Evolutionary conservation across 2,329 filamentous ascomycete genomes (phyloP).

Genomic region (Colletotrichum sp.): DNA sequence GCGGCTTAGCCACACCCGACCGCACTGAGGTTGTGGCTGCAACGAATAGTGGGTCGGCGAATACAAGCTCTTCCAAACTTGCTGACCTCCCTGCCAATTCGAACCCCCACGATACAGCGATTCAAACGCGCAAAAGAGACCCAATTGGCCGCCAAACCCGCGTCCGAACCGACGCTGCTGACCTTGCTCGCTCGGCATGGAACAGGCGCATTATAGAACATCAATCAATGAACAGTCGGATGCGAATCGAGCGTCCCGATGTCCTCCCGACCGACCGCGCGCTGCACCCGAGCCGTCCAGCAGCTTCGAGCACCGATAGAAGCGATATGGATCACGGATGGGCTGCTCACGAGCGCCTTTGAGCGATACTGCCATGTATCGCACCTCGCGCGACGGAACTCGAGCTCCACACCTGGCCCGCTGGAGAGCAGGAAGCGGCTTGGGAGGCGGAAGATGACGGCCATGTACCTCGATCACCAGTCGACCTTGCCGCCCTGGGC

Average conservation of each 20-base stretch:
- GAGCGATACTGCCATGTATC: slow-evolving; percentile 45
- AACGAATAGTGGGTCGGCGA: not conserved
- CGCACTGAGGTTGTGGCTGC: not conserved
- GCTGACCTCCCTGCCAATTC: not conserved
- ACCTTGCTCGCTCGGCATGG: not conserved
- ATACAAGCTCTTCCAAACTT: not conserved
- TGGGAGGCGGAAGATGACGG: slow-evolving; percentile 60
- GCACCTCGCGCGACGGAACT: slow-evolving; percentile 28
- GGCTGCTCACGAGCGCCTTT: slow-evolving; percentile 56
- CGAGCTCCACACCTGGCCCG: slow-evolving; percentile 54
- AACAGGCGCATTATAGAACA: not conserved
- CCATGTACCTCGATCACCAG: slow-evolving; percentile 46
- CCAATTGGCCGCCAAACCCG: not conserved
- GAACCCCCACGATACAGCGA: not conserved
- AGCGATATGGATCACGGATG: slow-evolving; percentile 65
- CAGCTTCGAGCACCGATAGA: slow-evolving; percentile 40
- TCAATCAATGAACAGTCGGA: not conserved
- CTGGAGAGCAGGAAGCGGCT: slow-evolving; percentile 59
- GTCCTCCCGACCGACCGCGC: slow-evolving; percentile 34
- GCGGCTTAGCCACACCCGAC: not conserved
- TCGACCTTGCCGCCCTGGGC: slow-evolving; percentile 50
- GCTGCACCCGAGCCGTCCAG: slow-evolving; percentile 54
- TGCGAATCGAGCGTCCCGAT: not conserved
- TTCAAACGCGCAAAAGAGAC: not conserved
- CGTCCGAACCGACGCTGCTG: not conserved